phyloP scores from a whole-genome alignment of 1,284 basidiomycete species.

The Pseudozyma pruni region DNA sequence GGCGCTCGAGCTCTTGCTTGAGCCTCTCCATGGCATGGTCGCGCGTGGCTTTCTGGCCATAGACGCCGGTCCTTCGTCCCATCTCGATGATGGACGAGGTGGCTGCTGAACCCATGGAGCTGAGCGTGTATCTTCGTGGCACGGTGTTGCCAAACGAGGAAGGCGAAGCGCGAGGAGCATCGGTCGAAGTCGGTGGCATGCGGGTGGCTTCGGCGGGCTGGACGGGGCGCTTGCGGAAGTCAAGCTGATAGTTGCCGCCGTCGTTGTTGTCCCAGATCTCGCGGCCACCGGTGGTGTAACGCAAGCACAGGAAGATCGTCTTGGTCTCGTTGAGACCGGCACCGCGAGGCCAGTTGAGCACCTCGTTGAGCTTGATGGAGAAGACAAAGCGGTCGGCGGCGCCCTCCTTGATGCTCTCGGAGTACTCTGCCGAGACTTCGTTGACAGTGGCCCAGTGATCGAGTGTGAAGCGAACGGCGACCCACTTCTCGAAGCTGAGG shows the following conservation, averaged over 20 bases:
- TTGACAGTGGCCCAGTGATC: conserved; percentile 95
- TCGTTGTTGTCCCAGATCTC: conserved; percentile 91
- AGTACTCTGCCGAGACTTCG: conserved; percentile 84
- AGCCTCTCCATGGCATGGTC: conserved; percentile 69
- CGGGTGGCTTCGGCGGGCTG: conserved; percentile 29
- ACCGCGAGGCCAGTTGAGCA: conserved; percentile 64
- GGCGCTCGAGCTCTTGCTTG: conserved; percentile 70
- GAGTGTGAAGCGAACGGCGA: conserved; percentile 89
- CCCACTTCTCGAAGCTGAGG: conserved; percentile 85
- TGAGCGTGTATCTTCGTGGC: conserved; percentile 45
- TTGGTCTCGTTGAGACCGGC: conserved; percentile 79
- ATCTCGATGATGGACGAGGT: conserved; percentile 54
- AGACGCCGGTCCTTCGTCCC: conserved; percentile 54
- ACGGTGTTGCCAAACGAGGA: conserved; percentile 31
- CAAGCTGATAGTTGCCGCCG: conserved; percentile 81
- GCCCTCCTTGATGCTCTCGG: conserved; percentile 73
- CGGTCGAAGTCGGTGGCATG: conserved; percentile 25
- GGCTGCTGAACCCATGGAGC: conserved; percentile 27
- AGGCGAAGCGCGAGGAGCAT: conserved; percentile 11
- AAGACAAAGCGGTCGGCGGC: conserved; percentile 75
- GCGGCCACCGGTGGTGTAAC: conserved; percentile 80
- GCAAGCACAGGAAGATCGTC: conserved; percentile 82
- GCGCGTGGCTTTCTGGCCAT: conserved; percentile 62
- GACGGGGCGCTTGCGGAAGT: conserved; percentile 66
- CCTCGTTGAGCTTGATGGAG: conserved; percentile 71